Conservation (phyloP, 75 land plant species). For the Pinus tabuliformis region DNA sequence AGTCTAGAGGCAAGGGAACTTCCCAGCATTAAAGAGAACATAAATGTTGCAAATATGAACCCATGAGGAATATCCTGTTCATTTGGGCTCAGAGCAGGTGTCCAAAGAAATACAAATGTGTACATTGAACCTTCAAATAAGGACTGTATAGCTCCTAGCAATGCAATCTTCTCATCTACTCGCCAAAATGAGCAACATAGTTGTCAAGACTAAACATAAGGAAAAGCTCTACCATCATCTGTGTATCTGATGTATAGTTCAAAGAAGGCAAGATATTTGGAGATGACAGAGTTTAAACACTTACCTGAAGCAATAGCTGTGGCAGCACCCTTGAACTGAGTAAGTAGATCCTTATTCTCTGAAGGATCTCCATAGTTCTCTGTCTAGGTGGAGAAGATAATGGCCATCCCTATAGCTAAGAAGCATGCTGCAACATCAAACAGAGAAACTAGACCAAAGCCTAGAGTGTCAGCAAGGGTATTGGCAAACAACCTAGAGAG, state of each 20-base stretch:
- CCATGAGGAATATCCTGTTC: constrained; percentile 97
- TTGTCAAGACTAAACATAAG: not conserved
- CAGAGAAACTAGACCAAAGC: constrained; percentile 91
- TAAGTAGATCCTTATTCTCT: constrained; percentile 81
- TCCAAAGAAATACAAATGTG: constrained; percentile 35
- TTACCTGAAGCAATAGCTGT: constrained; percentile 92
- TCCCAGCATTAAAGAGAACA: constrained; percentile 96
- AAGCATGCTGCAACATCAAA: constrained; percentile 93
- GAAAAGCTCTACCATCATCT: not conserved
- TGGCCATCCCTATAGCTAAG: constrained; percentile 89
- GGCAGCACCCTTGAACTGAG: constrained; percentile 86
- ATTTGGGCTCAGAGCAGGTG: constrained; percentile 92
- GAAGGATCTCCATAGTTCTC: constrained; percentile 97
- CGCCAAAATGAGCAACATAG: not conserved
- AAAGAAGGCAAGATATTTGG: not conserved
- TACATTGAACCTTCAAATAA: constrained; percentile 97
- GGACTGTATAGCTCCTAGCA: constrained; percentile 98
- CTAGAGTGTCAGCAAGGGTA: constrained; percentile 66
- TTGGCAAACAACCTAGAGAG: constrained; percentile 87
- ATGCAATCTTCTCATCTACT: constrained; percentile 95
- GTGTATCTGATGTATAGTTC: not conserved
- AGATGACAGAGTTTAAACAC: not conserved
- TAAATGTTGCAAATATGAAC: constrained; percentile 97
- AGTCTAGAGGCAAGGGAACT: constrained; percentile 90
- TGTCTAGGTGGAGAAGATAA: constrained; percentile 78